These are phyloP conservation scores for Arctium lappa DNA, from an alignment of 129 eudicot genomes.

Conservation along the genomic window DNA sequence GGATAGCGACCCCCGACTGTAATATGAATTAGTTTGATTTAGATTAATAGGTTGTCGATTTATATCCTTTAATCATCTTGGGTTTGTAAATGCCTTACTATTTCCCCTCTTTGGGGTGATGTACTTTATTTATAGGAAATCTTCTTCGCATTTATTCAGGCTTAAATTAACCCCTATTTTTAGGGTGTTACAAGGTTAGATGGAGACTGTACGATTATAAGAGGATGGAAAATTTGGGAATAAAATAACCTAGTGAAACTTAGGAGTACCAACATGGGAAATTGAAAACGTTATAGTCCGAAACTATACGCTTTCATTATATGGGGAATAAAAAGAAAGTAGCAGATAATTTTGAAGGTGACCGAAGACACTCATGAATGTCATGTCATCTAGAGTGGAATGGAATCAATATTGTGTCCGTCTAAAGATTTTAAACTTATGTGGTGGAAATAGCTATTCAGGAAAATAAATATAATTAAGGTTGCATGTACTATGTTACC, in stretches of 20 bases:
- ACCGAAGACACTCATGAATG: not conserved
- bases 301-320: not conserved
- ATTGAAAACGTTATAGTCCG: not conserved
- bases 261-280: not conserved
- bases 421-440: slow-evolving; percentile 5
- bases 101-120: no score
- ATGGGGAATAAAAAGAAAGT: not conserved
- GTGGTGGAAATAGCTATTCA: not conserved
- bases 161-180: no score
- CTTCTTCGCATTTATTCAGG: no score
- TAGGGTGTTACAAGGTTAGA: not conserved
- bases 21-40: no score
- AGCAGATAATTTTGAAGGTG: not conserved
- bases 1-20: no score
- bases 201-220: not conserved
- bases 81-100: no score
- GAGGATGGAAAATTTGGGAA: not conserved
- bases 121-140: no score
- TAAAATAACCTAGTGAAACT: not conserved
- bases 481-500: not conserved
- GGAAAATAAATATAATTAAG: no score
- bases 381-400: not conserved
- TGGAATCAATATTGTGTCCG: not conserved
- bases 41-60: no score
- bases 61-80: no score